These are phyloP conservation scores for Phytophthora foliorum DNA, from an alignment of 352 stramenopile species.

Conservation along the genomic window DNA sequence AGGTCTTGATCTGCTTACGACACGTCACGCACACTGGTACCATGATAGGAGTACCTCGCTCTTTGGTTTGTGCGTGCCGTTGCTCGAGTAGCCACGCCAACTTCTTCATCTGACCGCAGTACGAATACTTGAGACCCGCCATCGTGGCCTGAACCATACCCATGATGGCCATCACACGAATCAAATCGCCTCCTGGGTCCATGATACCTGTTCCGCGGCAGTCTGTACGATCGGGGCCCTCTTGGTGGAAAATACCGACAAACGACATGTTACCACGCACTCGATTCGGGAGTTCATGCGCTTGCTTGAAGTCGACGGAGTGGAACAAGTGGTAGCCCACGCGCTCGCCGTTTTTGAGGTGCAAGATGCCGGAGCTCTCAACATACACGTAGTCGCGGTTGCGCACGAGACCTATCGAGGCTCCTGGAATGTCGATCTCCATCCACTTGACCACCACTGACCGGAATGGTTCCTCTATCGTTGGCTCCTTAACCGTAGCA, in stretches of 20 bases:
- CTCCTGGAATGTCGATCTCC: conserved; percentile 36
- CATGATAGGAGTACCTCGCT: conserved; percentile 1
- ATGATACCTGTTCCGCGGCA: conserved; percentile 25
- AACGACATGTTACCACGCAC: conserved; percentile 53
- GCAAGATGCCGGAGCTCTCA: conserved; percentile 26
- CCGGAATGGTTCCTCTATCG: conserved; percentile 51
- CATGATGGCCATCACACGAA: conserved; percentile 27
- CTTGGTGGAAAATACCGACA: conserved; percentile 43
- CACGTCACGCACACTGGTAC: conserved; percentile 28
- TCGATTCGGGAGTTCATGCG: conserved; percentile 27
- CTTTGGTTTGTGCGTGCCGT: conserved; percentile 15
- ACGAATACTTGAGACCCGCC: conserved; percentile 36
- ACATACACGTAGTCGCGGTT: conserved; percentile 37
- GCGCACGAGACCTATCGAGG: conserved; percentile 24
- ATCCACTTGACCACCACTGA: conserved; percentile 48
- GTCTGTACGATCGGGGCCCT: conserved; percentile 20
- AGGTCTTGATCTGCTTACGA: conserved; percentile 15
- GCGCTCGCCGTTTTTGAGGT: conserved; percentile 18
- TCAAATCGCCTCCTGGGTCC: conserved; percentile 32
- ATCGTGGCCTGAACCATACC: conserved; percentile 35
- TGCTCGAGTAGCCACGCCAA: conserved; percentile 38
- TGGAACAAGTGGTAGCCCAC: conserved; percentile 38
- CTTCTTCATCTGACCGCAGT: conserved; percentile 50
- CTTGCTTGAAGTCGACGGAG: conserved; percentile 32
- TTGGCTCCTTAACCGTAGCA: conserved; percentile 49